Percentiles rank a stretch among this genome's conserved stretches.
phyloP scores from a whole-genome alignment of 2,329 filamentous ascomycete genomes.

The Trichoderma breve region DNA sequence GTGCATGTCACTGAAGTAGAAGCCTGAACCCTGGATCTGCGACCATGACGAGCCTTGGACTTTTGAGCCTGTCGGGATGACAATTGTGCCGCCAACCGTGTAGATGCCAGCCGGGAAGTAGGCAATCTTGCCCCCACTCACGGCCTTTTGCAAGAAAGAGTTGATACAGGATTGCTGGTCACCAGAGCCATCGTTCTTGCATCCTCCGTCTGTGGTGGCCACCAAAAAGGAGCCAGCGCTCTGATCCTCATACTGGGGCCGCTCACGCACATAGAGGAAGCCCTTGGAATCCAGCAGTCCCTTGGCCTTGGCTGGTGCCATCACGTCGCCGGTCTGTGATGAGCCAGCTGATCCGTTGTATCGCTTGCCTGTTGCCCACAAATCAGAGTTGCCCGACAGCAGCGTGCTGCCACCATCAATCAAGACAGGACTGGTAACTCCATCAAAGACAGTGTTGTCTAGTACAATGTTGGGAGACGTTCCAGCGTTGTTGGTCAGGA shows the following conservation, averaged over 20 bases:
- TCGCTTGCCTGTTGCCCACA: not conserved
- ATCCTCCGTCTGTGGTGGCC: not conserved
- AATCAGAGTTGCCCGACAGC: not conserved
- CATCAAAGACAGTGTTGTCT: not conserved
- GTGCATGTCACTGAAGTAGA: not conserved
- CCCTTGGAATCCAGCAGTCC: not conserved
- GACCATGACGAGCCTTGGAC: constrained; percentile 6
- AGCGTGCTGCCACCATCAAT: not conserved
- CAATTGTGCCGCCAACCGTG: not conserved
- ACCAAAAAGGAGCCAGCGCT: not conserved
- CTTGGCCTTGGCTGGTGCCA: not conserved
- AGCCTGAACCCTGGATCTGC: not conserved
- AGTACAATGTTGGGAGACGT: not conserved
- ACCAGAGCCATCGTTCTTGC: not conserved
- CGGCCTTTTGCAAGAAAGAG: not conserved
- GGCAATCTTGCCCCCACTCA: not conserved
- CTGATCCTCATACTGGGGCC: not conserved
- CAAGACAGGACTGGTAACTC: not conserved
- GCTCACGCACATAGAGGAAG: not conserved
- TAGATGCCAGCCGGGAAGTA: not conserved
- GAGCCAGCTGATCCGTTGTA: not conserved
- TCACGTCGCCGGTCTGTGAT: not conserved
- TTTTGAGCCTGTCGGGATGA: not conserved
- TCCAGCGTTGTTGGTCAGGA: not conserved
- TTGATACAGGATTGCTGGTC: not conserved